Conservation (phyloP, 164 flowering plant species). For the Buxus sempervirens region DNA sequence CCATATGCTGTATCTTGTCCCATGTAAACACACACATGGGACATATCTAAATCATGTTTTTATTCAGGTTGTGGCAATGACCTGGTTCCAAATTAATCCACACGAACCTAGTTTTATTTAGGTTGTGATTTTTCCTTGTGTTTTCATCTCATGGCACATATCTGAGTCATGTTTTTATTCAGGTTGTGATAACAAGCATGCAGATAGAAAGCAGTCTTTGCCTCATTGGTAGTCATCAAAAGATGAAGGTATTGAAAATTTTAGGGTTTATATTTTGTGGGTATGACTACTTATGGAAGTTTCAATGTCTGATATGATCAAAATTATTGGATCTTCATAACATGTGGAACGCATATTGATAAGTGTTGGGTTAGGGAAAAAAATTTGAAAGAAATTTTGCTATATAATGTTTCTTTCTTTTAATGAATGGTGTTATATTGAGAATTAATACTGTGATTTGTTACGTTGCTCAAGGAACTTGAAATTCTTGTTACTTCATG, state of each 20-base stretch:
- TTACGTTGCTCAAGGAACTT: too few species aligned
- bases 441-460: too few species aligned
- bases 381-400: neutral
- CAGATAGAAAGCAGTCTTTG: slow-evolving; percentile 50
- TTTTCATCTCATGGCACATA: neutral
- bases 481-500: too few species aligned
- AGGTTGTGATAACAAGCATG: slow-evolving; percentile 83
- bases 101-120: too few species aligned
- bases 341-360: neutral
- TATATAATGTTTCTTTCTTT: too few species aligned
- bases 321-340: neutral
- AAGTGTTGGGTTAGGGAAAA: neutral
- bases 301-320: neutral
- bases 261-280: neutral
- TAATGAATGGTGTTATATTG: neutral
- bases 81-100: too few species aligned
- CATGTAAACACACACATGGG: neutral
- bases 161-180: slow-evolving; percentile 4
- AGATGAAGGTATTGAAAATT: slow-evolving; percentile 42
- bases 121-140: neutral
- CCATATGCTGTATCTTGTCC: neutral
- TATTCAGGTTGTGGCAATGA: slow-evolving; percentile 67
- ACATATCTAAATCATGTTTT: neutral
- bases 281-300: neutral
- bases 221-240: slow-evolving; percentile 75